Base-by-base conservation (phyloP, 129 eudicot species). In the Saposhnikovia divaricata region DNA sequence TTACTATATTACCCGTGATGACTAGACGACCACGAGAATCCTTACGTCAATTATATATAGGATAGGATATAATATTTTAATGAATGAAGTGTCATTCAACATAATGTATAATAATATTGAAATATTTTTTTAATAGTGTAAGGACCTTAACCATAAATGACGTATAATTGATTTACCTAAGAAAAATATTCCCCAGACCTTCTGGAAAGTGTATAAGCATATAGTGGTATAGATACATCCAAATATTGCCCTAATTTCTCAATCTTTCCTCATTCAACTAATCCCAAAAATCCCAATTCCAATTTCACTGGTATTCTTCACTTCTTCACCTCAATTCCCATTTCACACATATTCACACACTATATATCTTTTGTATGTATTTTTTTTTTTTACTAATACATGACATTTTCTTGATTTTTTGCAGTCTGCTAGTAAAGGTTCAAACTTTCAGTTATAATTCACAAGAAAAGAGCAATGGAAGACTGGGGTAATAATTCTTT, bases 401-500 rank as follows among this genome's bases (percentile, higher is more conserved):
- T 68, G 42, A 8, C 12, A 13, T 68, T 34, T 68, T 68, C 42
- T 68, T 27, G 73, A 68, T 28, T 46, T 46, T 31, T 68, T 27
- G 73, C 73, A 68, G 73, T 68, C 4, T 68, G 73, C 42, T 68
- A 13, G 0, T 61, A 68, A 68, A 34, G 73, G 43, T 19, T 65
- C 25, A 1, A 65, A 14, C 39, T 65, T 65, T 12, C 4, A 11
- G 38, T 65, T 0, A 27, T 27, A 65, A 27, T 12, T 28, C 19
- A 28, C 42, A 68, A 68, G 73, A 7, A 4, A 31, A 38, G 43
- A 68, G 73, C 6, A 31, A 91, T 91, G 96, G 96, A 87, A 74
- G 96, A 89, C 74, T 91, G 96, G 96, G 96, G 96, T 91, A 87
- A 50, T 72, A 8, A 25, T 74, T 11, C 28, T 28, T 68, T 68